phyloP scores from a whole-genome alignment of 176 grass and related monocot species.

The Urochloa ruziziensis region DNA sequence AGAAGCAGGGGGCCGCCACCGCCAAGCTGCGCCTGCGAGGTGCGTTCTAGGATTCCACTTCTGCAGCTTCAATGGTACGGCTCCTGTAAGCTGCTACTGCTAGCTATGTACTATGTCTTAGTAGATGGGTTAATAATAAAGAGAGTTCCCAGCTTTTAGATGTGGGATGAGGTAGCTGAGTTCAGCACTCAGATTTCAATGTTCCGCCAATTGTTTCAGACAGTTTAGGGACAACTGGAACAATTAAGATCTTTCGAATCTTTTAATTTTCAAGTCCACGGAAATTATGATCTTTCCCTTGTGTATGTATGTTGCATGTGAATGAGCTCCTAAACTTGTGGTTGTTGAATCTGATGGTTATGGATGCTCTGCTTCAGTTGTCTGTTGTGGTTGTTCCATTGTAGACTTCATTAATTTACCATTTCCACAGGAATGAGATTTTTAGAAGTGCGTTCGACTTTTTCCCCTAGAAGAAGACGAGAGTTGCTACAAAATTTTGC shows the following conservation, averaged over 20 bases:
- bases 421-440: neutral
- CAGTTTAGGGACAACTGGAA: conserved; percentile 14
- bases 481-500: neutral
- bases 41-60: conserved; percentile 40
- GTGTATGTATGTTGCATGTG: neutral
- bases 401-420: neutral
- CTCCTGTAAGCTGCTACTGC: neutral
- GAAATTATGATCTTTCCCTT: neutral
- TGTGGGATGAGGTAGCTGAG: conserved; percentile 31
- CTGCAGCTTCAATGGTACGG: neutral
- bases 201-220: conserved; percentile 21
- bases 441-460: neutral
- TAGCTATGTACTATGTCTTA: conserved; percentile 5
- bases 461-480: neutral
- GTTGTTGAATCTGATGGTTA: neutral
- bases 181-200: conserved; percentile 21
- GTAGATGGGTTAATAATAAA: conserved; percentile 37
- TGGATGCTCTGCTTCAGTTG: neutral
- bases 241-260: neutral
- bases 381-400: neutral
- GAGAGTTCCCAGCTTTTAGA: conserved; percentile 29
- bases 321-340: neutral
- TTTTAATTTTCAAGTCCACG: neutral
- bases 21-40: conserved; percentile 42
- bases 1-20: neutral